Evolutionary conservation across 2,329 filamentous ascomycete genomes (phyloP), one percentile per base, ranked within the genome.

Genomic region (Phoma sp.): DNA sequence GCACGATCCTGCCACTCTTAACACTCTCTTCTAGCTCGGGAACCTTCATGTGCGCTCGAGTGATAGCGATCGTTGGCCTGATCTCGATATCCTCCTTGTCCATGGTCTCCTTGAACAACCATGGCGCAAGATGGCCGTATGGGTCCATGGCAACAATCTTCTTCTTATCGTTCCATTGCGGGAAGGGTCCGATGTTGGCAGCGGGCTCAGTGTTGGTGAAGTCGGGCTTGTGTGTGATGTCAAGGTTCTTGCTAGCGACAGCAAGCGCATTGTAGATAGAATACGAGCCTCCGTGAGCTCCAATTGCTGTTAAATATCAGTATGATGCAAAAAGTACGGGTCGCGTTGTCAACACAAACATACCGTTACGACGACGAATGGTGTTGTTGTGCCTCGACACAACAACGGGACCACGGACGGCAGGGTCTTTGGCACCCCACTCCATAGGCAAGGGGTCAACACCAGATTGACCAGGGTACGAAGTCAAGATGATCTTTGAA

Each of bases 121-220:
- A 93, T 7, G 91, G 90, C 7, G 89, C 85, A 56, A 96, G 79
- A 78, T 98, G 95, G 6, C 95, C 93, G 74, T 89, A 90, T 0
- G 93, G 93, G 71, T 98, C 95, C 91, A 99, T 96, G 14, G 93
- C 91, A 11, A 98, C 93, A 59, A 99, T 98, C 80, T 97, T 98
- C 75, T 91, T 91, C 68, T 84, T 85, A 71, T 96, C 90, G 24
- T 84, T 85, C 93, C 93, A 99, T 77, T 95, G 86, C 7, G 90
- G 87, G 66, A 96, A 96, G 7, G 91, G 92, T 0, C 92, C 92
- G 70, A 98, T 91, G 47, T 88, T 85, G 22, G 86, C 90, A n/a
- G 93, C 92, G 10, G 95, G 95, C 74, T 98, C 90, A 8, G 92
- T 96, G 75, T 98, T 91, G 58, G 87, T 88, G 73, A 89, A 88